Base-by-base conservation (phyloP, 1,139 yeast genomes). In the Candida sp. region DNA sequence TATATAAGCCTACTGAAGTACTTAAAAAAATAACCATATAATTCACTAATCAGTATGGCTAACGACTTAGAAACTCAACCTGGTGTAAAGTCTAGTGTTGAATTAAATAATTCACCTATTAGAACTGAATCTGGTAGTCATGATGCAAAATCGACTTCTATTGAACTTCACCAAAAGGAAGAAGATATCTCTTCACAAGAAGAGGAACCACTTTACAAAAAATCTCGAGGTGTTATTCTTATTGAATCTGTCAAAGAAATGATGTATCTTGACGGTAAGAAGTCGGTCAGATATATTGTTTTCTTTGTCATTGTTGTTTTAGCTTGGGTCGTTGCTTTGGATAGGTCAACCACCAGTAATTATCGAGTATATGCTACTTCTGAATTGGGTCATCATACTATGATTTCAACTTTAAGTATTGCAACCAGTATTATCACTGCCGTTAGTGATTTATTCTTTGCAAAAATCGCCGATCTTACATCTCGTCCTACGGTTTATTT, bases 251-350 rank as follows among this genome's bases (percentile, higher is more conserved):
- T 50, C 33, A 43, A 38, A 34, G 39, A 35, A 2, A 19, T 44
- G 33, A 46, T 46, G 37, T 25, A 25, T 25, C 8, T 6, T 9
- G 36, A 38, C 6, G 22, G 44, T 22, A 40, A 39, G 27, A 36
- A 45, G 11, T 25, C 41, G 21, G 52, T 49, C 11, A 47, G 33
- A 22, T 29, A 32, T 8, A 27, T 47, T 19, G 25, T 41, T 5
- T 38, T 46, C 7, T 32, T 38, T 12, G 57, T 63, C 15, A 51
- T 70, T 34, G 50, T 68, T 35, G 50, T 70, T n/a, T 54, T 67
- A 42, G 58, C 74, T 4, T 67, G 72, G 59, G 66, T 64, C n/a
- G 50, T 56, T 29, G 53, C 69, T 11, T 60, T 73, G 34, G 73
- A 70, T 35, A 53, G 56, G 29, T 60, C 65, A 35, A 68, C 76